Percentiles rank a stretch among this genome's conserved stretches.
phyloP scores from a whole-genome alignment of 176 grass and related monocot species.

The Oryza meridionalis region DNA sequence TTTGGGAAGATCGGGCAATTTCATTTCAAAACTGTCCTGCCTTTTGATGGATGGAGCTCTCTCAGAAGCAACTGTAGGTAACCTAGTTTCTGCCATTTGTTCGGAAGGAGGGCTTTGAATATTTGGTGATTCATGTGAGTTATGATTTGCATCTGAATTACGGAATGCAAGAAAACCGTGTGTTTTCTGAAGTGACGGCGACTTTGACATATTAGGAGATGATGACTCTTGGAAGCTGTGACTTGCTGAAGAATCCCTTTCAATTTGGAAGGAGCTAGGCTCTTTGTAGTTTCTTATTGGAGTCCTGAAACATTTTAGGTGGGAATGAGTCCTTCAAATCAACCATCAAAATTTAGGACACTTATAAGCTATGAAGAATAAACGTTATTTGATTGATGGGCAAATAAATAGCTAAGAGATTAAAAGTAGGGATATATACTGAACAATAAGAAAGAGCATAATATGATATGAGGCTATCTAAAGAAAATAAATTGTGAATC shows the following conservation, averaged over 20 bases:
- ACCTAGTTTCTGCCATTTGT: conserved; percentile 65
- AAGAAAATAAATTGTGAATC: background rate
- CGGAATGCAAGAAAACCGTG: conserved; percentile 73
- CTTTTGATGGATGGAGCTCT: conserved; percentile 88
- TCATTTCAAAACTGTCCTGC: conserved; percentile 91
- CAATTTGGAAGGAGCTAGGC: conserved; percentile 63
- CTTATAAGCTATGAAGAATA: conserved; percentile 11
- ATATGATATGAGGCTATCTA: background rate
- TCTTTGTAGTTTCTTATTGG: conserved; percentile 87
- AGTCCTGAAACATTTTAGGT: conserved; percentile 64
- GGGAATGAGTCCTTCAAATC: conserved; percentile 21
- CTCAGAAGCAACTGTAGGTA: conserved; percentile 63
- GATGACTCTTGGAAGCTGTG: conserved; percentile 80
- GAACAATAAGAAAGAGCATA: background rate
- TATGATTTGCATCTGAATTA: conserved; percentile 79
- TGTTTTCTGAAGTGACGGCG: conserved; percentile 84
- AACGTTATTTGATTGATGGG: background rate
- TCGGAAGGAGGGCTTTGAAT: conserved; percentile 89
- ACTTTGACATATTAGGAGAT: conserved; percentile 95
- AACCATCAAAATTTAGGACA: conserved; percentile 1
- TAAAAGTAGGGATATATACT: background rate
- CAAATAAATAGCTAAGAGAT: background rate
- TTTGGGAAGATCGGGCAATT: conserved; percentile 95
- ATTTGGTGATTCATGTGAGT: conserved; percentile 84
- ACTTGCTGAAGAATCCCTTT: conserved; percentile 81